Conservation (phyloP, 768 basidiomycete species). For the Leccinum subtestaceum region DNA sequence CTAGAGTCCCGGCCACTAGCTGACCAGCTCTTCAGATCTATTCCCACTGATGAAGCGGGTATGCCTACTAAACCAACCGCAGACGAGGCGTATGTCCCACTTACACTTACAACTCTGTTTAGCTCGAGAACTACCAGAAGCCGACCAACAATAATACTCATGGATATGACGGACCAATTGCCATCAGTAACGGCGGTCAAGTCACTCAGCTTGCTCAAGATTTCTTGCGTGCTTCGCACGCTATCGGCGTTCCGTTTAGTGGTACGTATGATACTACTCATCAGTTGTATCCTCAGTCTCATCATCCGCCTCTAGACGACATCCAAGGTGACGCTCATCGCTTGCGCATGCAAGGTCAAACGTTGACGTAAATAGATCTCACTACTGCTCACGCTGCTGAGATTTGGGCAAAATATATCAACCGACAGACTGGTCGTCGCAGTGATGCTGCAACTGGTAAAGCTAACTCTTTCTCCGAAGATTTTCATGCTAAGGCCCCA, state of each 20-base stretch:
- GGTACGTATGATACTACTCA: constrained; percentile 36
- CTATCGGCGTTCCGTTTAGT: constrained; percentile 61
- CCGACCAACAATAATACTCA: constrained; percentile 64
- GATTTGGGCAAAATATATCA: constrained; percentile 78
- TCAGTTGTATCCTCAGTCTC: neutral
- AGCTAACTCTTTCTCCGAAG: neutral
- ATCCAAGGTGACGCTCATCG: constrained; percentile 44
- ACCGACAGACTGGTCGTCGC: constrained; percentile 67
- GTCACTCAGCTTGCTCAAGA: constrained; percentile 64
- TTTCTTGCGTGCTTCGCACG: constrained; percentile 61
- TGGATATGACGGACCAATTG: constrained; percentile 72
- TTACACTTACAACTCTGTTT: neutral
- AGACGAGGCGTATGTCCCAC: neutral
- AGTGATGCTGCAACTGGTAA: constrained; percentile 68
- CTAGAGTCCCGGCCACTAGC: neutral
- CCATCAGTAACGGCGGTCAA: constrained; percentile 67
- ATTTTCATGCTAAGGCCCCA: neutral
- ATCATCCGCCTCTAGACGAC: constrained; percentile 44
- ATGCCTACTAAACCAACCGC: neutral
- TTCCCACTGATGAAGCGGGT: constrained; percentile 71
- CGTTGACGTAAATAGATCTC: constrained; percentile 41
- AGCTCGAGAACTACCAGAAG: constrained; percentile 78
- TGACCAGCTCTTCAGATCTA: constrained; percentile 43
- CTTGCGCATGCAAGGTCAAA: neutral
- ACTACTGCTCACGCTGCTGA: constrained; percentile 60